These are phyloP conservation scores for Cystobasidium pallidum DNA, from an alignment of 1,284 basidiomycete species.

Conservation along the genomic window DNA sequence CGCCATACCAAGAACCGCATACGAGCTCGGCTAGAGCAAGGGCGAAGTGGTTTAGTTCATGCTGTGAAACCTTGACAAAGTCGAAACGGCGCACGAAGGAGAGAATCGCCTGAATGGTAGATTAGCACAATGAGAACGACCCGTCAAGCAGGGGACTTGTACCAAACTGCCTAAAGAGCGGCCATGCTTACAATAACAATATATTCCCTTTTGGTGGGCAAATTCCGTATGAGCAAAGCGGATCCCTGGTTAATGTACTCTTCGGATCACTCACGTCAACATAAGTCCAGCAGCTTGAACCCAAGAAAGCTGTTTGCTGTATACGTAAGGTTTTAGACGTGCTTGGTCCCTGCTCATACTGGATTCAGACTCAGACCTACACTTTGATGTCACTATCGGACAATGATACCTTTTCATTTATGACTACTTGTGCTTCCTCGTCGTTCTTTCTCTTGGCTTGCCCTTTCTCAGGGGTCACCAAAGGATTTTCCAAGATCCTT, in stretches of 20 bases:
- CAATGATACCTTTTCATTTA: slow-evolving; percentile 38
- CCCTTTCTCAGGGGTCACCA: slow-evolving; percentile 33
- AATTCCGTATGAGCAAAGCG: neutral
- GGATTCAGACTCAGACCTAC: neutral
- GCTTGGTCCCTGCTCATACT: neutral
- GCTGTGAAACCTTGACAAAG: neutral
- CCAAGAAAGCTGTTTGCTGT: slow-evolving; percentile 36
- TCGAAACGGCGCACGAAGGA: slow-evolving; percentile 56
- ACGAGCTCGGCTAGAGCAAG: slow-evolving; percentile 59
- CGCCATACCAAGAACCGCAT: slow-evolving; percentile 65
- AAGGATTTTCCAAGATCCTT: slow-evolving; percentile 16
- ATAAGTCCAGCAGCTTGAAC: slow-evolving; percentile 35
- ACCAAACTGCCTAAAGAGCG: neutral
- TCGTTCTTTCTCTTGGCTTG: slow-evolving; percentile 21
- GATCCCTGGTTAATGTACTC: neutral
- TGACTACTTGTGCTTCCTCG: slow-evolving; percentile 28
- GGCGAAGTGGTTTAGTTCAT: neutral
- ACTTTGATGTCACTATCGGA: slow-evolving; percentile 38
- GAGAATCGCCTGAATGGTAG: slow-evolving; percentile 58
- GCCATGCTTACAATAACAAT: slow-evolving; percentile 33
- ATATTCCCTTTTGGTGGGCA: slow-evolving; percentile 18
- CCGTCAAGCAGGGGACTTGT: neutral
- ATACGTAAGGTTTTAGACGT: neutral
- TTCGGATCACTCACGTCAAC: slow-evolving; percentile 26
- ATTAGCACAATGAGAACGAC: neutral